Percentiles rank a stretch among this genome's conserved stretches.
phyloP scores from a whole-genome alignment of 257 asterid genomes.

The Avicennia marina region DNA sequence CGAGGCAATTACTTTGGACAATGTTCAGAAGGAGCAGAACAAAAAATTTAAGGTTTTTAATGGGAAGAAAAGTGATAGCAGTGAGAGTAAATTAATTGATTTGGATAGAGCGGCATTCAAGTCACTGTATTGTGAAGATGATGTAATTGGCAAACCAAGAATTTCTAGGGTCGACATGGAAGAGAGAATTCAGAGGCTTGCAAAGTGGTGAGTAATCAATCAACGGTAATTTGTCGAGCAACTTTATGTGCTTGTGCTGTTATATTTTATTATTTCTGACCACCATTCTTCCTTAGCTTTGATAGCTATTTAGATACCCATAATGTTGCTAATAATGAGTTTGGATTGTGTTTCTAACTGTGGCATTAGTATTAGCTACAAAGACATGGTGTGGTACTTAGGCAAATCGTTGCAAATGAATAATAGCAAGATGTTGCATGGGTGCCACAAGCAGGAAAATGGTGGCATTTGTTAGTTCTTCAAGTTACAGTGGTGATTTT shows the following conservation, averaged over 20 bases:
- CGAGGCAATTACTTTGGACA: conserved; percentile 14
- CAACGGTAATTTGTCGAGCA: too few relatives aligned
- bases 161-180: conserved; percentile 80
- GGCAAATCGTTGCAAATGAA: too few relatives aligned
- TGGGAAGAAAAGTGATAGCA: conserved; percentile 16
- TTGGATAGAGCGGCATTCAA: conserved; percentile 78
- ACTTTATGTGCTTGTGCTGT: neutral
- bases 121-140: conserved; percentile 40
- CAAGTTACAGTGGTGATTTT: neutral
- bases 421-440: too few relatives aligned
- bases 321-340: neutral
- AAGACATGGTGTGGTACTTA: too few relatives aligned
- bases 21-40: conserved; percentile 15
- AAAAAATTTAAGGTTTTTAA: neutral
- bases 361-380: too few relatives aligned
- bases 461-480: neutral
- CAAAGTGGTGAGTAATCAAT: conserved; percentile 70
- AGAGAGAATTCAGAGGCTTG: conserved; percentile 87
- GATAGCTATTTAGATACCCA: too few relatives aligned
- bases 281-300: neutral
- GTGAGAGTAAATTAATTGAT: conserved; percentile 23
- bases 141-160: conserved; percentile 46
- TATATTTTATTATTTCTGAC: neutral
- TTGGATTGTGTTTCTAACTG: neutral
- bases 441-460: neutral